Evolutionary conservation across 2,329 filamentous ascomycete species (phyloP).

Genomic region (Monosporascus ibericus): DNA sequence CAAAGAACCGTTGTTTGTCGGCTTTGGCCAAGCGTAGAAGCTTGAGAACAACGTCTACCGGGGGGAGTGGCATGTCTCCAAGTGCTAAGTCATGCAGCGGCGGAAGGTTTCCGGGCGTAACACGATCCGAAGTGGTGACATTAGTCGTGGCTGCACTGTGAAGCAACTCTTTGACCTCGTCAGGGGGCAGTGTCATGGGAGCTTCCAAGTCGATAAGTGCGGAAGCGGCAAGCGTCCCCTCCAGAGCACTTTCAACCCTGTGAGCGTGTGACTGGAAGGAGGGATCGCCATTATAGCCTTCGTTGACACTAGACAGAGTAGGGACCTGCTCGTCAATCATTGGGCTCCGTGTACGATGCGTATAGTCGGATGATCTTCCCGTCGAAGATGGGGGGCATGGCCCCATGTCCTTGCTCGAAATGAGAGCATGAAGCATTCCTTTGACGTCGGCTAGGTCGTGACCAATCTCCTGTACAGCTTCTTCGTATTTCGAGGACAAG

Average conservation of each 20-base stretch:
- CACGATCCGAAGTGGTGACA: neutral
- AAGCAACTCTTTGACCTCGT: constrained; percentile 5
- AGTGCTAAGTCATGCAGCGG: constrained; percentile 6
- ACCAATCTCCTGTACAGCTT: constrained; percentile 23
- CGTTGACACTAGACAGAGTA: constrained; percentile 12
- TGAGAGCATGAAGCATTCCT: constrained; percentile 17
- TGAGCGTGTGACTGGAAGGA: constrained; percentile 23
- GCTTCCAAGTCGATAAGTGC: constrained; percentile 8
- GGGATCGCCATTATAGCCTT: constrained; percentile 21
- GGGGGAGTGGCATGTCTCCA: constrained; percentile 16
- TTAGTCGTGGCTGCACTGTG: neutral
- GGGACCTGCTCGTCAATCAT: constrained; percentile 23
- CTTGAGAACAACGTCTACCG: constrained; percentile 19
- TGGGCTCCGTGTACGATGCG: constrained; percentile 13
- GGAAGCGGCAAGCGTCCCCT: constrained; percentile 13
- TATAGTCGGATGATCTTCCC: constrained; percentile 1
- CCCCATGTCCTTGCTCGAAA: constrained; percentile 6
- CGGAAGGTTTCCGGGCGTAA: neutral
- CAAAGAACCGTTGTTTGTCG: constrained; percentile 21
- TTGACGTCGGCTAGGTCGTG: constrained; percentile 20
- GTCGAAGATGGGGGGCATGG: neutral
- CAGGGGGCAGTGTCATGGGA: constrained; percentile 1
- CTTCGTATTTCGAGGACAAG: constrained; percentile 24
- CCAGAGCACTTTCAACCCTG: constrained; percentile 13
- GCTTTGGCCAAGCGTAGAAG: constrained; percentile 18